Evolutionary conservation across 148 eudicot species (phyloP).

Genomic region (Heliosperma pusillum): DNA sequence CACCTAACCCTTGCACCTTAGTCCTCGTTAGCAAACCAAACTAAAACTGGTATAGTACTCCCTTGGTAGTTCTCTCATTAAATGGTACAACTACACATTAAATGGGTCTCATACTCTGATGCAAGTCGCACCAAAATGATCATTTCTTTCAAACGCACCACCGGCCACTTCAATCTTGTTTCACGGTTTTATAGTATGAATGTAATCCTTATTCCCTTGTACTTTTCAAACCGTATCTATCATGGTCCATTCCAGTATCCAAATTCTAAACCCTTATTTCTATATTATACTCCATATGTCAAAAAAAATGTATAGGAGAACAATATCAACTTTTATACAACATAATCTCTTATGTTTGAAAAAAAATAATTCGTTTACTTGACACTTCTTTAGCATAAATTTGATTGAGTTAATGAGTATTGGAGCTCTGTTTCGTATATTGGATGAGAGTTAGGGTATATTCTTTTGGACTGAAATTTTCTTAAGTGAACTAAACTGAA

Average conservation of each 20-base stretch:
- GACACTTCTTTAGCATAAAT: too few relatives aligned
- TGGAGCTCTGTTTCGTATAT: too few relatives aligned
- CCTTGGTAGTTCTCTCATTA: too few relatives aligned
- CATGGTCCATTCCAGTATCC: constrained; percentile 5
- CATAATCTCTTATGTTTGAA: background rate
- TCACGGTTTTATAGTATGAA: constrained; percentile 2
- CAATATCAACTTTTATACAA: background rate
- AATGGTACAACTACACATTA: background rate
- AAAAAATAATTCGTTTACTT: too few relatives aligned
- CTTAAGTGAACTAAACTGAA: too few relatives aligned
- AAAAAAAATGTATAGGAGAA: background rate
- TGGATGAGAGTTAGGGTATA: too few relatives aligned
- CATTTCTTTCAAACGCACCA: background rate
- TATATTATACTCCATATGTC: too few relatives aligned
- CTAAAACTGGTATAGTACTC: background rate
- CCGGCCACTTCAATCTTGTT: background rate
- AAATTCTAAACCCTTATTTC: background rate
- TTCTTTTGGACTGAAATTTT: too few relatives aligned
- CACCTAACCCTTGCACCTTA: too few relatives aligned
- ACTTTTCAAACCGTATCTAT: constrained; percentile 11
- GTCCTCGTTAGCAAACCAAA: background rate
- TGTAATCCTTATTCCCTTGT: background rate
- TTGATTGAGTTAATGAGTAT: too few relatives aligned
- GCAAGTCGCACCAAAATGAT: background rate
- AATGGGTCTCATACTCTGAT: background rate